phyloP scores from a whole-genome alignment of 306 rosid species.

The Abrus pulchellus region DNA sequence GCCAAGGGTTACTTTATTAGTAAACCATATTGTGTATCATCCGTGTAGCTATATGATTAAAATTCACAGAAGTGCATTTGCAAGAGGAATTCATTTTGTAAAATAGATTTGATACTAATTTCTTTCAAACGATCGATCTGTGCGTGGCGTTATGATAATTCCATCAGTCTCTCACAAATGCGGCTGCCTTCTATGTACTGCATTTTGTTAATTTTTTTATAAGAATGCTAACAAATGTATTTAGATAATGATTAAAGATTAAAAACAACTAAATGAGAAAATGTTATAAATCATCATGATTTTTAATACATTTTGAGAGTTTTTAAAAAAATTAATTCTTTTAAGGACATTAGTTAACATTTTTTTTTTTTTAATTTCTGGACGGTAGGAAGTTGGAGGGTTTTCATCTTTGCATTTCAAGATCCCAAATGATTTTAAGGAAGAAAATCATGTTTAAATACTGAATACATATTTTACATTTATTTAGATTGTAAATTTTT shows the following conservation, averaged over 20 bases:
- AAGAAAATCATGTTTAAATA: too few relatives aligned
- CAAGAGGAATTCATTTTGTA: constrained; percentile 40
- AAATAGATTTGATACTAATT: neutral
- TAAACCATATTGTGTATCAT: constrained; percentile 43
- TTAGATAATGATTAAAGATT: too few relatives aligned
- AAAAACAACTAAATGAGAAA: too few relatives aligned
- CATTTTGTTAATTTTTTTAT: neutral
- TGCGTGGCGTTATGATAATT: neutral
- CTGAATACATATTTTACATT: too few relatives aligned
- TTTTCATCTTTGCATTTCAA: neutral
- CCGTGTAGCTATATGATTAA: constrained; percentile 35
- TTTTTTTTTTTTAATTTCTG: too few relatives aligned
- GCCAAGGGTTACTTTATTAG: constrained; percentile 36
- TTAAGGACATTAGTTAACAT: too few relatives aligned
- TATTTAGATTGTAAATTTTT: too few relatives aligned
- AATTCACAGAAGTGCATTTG: constrained; percentile 39
- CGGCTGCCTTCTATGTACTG: neutral
- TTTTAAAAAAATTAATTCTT: too few relatives aligned
- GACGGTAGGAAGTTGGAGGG: neutral
- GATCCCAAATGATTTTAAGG: neutral
- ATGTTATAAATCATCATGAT: too few relatives aligned
- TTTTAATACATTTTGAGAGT: too few relatives aligned
- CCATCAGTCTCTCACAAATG: neutral
- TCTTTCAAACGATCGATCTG: constrained; percentile 16
- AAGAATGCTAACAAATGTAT: too few relatives aligned